Evolutionary conservation across 2,329 filamentous ascomycete genomes (phyloP).

Genomic region (Rhynchosporium agropyri): DNA sequence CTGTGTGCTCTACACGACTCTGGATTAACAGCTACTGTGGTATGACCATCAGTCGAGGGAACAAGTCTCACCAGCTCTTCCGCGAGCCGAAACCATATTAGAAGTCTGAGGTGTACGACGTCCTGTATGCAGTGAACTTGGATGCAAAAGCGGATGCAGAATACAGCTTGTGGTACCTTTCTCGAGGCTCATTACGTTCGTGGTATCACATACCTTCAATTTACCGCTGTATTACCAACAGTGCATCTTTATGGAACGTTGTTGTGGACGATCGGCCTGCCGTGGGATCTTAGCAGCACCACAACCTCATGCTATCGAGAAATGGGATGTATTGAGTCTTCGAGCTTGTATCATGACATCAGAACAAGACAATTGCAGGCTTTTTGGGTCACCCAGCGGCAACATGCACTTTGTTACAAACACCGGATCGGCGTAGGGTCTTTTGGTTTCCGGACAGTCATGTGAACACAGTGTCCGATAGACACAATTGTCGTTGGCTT

Average conservation of each 20-base stretch:
- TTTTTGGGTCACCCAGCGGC: neutral
- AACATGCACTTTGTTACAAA: neutral
- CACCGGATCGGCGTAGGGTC: neutral
- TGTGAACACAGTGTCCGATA: neutral
- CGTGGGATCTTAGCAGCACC: neutral
- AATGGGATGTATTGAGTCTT: neutral
- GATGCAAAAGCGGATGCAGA: neutral
- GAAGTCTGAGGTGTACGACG: neutral
- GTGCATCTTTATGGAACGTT: conserved; percentile 12
- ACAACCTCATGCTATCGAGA: neutral
- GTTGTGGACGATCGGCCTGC: conserved; percentile 10
- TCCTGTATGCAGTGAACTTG: neutral
- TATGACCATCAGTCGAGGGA: neutral
- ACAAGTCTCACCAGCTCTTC: neutral
- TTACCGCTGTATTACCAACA: conserved; percentile 1
- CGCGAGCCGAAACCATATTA: no score
- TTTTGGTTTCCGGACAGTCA: neutral
- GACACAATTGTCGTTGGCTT: neutral
- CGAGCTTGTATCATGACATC: neutral
- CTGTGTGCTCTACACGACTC: neutral
- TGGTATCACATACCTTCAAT: conserved; percentile 5
- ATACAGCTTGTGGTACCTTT: neutral
- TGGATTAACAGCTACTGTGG: conserved; percentile 11
- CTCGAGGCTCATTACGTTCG: conserved; percentile 10
- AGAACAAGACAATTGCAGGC: neutral